Conservation (phyloP, 2,329 filamentous ascomycete genomes). For the Fusarium sp. region DNA sequence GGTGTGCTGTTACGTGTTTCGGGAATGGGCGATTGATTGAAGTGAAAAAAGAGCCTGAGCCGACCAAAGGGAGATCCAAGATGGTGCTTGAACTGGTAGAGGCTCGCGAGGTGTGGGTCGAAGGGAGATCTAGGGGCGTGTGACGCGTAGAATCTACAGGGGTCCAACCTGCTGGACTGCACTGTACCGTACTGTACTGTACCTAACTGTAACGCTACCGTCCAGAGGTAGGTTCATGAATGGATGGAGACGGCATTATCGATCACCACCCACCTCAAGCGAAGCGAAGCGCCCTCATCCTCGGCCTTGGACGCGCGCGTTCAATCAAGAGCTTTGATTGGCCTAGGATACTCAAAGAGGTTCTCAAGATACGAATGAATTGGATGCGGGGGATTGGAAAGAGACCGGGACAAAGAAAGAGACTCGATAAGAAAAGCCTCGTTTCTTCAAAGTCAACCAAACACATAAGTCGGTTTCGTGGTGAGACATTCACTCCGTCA, state of each 20-base stretch:
- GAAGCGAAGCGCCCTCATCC: slow-evolving; percentile 19
- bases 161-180: slow-evolving; percentile 5
- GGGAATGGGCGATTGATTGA: slow-evolving; percentile 33
- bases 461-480: slow-evolving; percentile 4
- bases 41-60: slow-evolving; percentile 16
- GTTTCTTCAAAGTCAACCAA: background rate
- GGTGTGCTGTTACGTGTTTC: slow-evolving; percentile 31
- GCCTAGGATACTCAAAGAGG: background rate
- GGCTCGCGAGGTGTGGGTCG: slow-evolving; percentile 18
- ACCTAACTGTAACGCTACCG: slow-evolving; percentile 2
- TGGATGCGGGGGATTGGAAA: slow-evolving; percentile 14
- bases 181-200: background rate
- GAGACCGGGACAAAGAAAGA: background rate
- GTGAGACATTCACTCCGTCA: slow-evolving; percentile 19
- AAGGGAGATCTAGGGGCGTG: slow-evolving; percentile 27
- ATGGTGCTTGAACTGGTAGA: slow-evolving; percentile 11
- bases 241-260: background rate
- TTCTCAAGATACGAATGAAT: slow-evolving; percentile 2
- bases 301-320: slow-evolving; percentile 32
- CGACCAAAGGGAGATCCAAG: slow-evolving; percentile 36
- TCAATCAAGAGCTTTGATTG: slow-evolving; percentile 7
- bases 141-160: slow-evolving; percentile 5
- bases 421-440: slow-evolving; percentile 2
- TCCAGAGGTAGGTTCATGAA: slow-evolving; percentile 6
- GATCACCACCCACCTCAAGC: slow-evolving; percentile 1